Evolutionary conservation across 768 basidiomycete species (phyloP).

Genomic region (Lactarius psammicola): DNA sequence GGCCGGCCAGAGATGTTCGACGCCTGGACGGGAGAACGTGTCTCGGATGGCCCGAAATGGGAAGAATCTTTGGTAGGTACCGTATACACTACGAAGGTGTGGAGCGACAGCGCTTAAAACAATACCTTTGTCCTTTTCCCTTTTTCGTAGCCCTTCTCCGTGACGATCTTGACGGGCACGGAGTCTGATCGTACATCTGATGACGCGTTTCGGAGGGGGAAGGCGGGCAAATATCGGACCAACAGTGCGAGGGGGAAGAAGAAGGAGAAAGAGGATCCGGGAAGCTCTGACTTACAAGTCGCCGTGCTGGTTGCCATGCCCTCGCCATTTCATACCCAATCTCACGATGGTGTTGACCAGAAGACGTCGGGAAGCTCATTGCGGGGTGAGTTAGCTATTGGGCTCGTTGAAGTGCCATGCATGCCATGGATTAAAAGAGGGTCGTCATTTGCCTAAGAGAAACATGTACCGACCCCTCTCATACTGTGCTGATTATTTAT

Average conservation of each 20-base stretch:
- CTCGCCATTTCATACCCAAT: conserved; percentile 1
- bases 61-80: conserved; percentile 15
- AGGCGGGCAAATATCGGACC: background rate
- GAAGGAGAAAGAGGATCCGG: background rate
- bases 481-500: background rate
- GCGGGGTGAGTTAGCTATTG: conserved; percentile 19
- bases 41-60: conserved; percentile 5
- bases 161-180: background rate
- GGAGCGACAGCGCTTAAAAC: too few species aligned
- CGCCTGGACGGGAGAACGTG: conserved; percentile 16
- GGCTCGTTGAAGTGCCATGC: conserved; percentile 21
- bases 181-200: background rate
- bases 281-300: conserved; percentile 5
- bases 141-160: conserved; percentile 18
- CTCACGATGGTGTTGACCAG: background rate
- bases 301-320: conserved; percentile 29
- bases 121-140: too few species aligned
- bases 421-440: conserved; percentile 16
- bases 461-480: background rate
- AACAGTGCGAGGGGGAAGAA: background rate
- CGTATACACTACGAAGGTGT: background rate
- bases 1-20: conserved; percentile 24
- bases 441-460: background rate
- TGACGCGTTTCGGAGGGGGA: background rate
- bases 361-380: background rate